phyloP scores from a whole-genome alignment of 1,139 yeast species.

The Debaryomyces fabryi region DNA sequence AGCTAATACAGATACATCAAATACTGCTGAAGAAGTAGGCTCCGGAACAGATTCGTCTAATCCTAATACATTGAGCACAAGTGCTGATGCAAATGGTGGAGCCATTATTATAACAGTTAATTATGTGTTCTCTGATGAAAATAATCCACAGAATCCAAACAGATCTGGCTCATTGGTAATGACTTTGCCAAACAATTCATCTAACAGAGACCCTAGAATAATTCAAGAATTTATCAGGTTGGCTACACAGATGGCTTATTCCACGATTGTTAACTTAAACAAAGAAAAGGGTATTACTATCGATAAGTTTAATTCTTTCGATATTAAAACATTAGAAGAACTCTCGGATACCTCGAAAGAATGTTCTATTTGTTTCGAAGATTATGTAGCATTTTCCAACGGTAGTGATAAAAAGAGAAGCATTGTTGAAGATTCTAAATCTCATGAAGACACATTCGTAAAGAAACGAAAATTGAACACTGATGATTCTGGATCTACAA shows the following conservation, averaged over 20 bases:
- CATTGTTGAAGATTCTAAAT: slow-evolving; percentile 16
- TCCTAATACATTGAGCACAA: background rate
- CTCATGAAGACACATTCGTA: slow-evolving; percentile 21
- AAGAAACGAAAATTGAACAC: slow-evolving; percentile 13
- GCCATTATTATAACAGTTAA: slow-evolving; percentile 49
- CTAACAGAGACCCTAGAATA: slow-evolving; percentile 54
- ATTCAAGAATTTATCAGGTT: slow-evolving; percentile 60
- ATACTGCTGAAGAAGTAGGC: background rate
- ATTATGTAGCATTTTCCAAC: slow-evolving; percentile 24
- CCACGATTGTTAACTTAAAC: slow-evolving; percentile 53
- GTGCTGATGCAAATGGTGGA: slow-evolving; percentile 12
- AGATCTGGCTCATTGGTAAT: slow-evolving; percentile 59
- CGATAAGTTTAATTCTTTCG: slow-evolving; percentile 54
- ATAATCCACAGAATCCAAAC: slow-evolving; percentile 42
- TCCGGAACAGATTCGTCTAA: slow-evolving; percentile 5
- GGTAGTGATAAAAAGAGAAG: slow-evolving; percentile 12
- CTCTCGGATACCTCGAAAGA: slow-evolving; percentile 31
- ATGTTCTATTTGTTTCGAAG: slow-evolving; percentile 75
- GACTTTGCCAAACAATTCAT: slow-evolving; percentile 65
- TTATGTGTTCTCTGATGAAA: slow-evolving; percentile 48
- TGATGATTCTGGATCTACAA: background rate
- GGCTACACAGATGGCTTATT: slow-evolving; percentile 71
- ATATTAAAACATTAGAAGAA: slow-evolving; percentile 33
- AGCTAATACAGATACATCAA: background rate
- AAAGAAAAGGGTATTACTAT: slow-evolving; percentile 53